Conservation (phyloP, 257 asterid species). For the Gynochthodes officinalis region DNA sequence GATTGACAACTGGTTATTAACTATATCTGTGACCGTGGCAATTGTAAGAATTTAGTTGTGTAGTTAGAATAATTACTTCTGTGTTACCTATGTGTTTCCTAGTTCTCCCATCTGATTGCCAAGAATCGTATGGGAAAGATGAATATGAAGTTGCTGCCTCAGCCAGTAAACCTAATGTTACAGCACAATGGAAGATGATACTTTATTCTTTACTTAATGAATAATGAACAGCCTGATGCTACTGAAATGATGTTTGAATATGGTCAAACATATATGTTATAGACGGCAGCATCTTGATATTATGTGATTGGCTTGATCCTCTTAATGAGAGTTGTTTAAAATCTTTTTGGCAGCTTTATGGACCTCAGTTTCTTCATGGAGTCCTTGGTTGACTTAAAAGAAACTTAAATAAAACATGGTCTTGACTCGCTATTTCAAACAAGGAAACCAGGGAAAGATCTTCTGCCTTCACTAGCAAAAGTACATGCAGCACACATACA, state of each 20-base stretch:
- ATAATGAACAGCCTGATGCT: not conserved
- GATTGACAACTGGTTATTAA: not conserved
- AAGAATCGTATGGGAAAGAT: not conserved
- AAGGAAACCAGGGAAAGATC: slow-evolving; percentile 85
- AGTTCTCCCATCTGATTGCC: not conserved
- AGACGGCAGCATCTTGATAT: not conserved
- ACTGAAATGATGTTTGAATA: not conserved
- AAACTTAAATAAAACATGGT: slow-evolving; percentile 60
- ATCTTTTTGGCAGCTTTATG: slow-evolving; percentile 54
- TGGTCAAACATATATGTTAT: too few species aligned
- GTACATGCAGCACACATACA: slow-evolving; percentile 71
- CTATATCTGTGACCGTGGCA: not conserved
- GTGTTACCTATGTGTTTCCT: not conserved
- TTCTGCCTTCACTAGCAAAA: slow-evolving; percentile 72
- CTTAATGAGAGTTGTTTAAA: not conserved
- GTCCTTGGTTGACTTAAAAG: slow-evolving; percentile 66
- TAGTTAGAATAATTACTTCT: not conserved
- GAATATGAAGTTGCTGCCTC: not conserved
- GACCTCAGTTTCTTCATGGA: slow-evolving; percentile 79
- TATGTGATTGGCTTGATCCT: not conserved
- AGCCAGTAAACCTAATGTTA: not conserved
- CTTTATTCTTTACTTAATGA: not conserved
- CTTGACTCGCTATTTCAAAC: slow-evolving; percentile 71
- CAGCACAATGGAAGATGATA: not conserved
- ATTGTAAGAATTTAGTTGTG: not conserved